Evolutionary conservation across 352 stramenopile genomes (phyloP), one percentile per base, ranked within the genome.

Genomic region (Pythium dissimile): DNA sequence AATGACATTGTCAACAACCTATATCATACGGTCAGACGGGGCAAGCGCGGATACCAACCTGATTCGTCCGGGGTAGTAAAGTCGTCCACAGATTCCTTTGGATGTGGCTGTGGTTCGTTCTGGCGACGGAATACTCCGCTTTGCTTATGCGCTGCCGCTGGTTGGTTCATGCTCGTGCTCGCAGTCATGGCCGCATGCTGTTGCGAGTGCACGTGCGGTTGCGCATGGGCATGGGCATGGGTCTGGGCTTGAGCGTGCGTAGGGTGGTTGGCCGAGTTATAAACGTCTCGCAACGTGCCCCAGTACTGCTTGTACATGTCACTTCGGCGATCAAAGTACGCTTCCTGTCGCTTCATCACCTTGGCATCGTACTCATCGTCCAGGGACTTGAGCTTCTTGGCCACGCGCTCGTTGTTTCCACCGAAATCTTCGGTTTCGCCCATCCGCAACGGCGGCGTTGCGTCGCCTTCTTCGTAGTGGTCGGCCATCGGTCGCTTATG

Each of bases 291-390:
- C 10, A 90, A 45, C 12, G 77, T 89, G 18, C 75, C 77, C 77
- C 79, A 89, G 53, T 88, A 91, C 52, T 86, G 66, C 59, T 88
- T 87, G 58, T 87, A 87, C 44, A 65, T 68, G 20, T 73, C 64
- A 57, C 73, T 88, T 24, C 66, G 56, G 30, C 71, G 77, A 62
- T 88, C 77, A 45, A 44, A 65, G 59, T 71, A 83, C 8, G 54
- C 49, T 16, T 72, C 64, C 0, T 61, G 59, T 9, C 56, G 60
- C 21, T 69, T 71, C 38, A 86, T 70, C 43, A 70, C 73, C 37
- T 79, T 87, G 21, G 77, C 78, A 43, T 83, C 71, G 64, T 84
- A 91, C 65, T 89, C 78, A n/a, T 74, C 77, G 35, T 91, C 78
- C 13, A 89, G 64, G 12, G 75, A 86, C 52, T 80, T 84, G 32